Evolutionary conservation across 2,329 filamentous ascomycete genomes (phyloP), one percentile per base, ranked within the genome.

Genomic region (Escovopsis weberi): DNA sequence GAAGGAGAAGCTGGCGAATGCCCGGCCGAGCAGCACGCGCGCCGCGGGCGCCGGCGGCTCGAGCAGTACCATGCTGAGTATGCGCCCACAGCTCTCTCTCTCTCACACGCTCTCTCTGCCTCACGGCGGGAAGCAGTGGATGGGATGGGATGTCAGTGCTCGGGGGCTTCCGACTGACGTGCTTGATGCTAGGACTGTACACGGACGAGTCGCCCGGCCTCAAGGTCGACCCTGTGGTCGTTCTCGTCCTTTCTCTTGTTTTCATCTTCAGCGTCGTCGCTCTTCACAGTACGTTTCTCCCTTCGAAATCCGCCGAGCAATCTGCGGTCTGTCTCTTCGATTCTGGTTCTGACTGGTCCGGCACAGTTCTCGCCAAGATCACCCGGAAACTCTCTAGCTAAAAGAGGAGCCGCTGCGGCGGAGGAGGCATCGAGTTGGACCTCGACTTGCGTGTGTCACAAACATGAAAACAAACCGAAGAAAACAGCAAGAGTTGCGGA

Each of bases 211-310:
- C 85, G 51, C 91, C 91, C 45, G 91, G 91, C 48, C 72, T 98
- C 57, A 94, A 95, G 72, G 91, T 98, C 51, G 91, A 98, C 64
- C 91, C 91, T 19, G 91, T 98, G 46, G 88, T 98, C 51, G 89
- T 98, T 50, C 75, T 98, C 59, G 91, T 95, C 53, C 74, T 98
- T 55, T 94, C 86, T 58, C 78, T 98, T 56, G 91, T 94, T 49
- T 98, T 98, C 67, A 98, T 98, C 66, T 95, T 98, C 71, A 91
- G 84, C 59, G 91, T 98, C 59, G 91, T 98, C 58, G 88, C 87
- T 54, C 74, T 98, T 60, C 91, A 98, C 70, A 87, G 91, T 96
- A 79, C 55, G 85, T 72, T 15, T 15, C 15, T 15, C 15, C 15
- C 23, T 26, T 26, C 19, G 11, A 15, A 30, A 30, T 30, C 28